Percentiles rank a stretch among this genome's conserved stretches.
phyloP scores from a whole-genome alignment of 768 basidiomycete species.

The Termitomyces sp. region DNA sequence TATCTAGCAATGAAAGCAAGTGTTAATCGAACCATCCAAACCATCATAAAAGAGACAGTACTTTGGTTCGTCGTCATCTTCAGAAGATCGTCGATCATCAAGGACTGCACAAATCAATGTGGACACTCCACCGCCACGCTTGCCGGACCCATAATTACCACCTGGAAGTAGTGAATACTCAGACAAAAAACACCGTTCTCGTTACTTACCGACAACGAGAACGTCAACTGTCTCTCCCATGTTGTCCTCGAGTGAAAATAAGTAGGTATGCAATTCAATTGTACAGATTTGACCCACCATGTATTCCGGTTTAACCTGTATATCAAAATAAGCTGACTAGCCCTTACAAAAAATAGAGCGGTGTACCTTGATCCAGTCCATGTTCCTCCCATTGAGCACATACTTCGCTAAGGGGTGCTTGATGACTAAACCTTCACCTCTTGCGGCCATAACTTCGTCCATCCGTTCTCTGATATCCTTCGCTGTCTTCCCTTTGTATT shows the following conservation, averaged over 20 bases:
- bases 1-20: conserved; percentile 47
- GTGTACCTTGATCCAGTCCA: conserved; percentile 88
- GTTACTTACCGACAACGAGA: conserved; percentile 72
- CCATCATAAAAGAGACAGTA: conserved; percentile 20
- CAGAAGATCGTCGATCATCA: conserved; percentile 59
- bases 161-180: conserved; percentile 36
- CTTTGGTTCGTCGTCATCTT: conserved; percentile 64
- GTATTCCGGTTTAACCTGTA: conserved; percentile 80
- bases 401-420: conserved; percentile 84
- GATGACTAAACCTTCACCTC: conserved; percentile 92
- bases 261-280: neutral
- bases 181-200: neutral
- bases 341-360: neutral
- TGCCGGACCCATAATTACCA: conserved; percentile 85
- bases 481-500: conserved; percentile 71
- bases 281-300: conserved; percentile 46
- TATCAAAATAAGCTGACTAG: neutral
- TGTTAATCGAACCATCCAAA: neutral
- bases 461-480: conserved; percentile 79
- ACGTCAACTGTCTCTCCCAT: conserved; percentile 93
- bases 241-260: conserved; percentile 57
- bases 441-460: conserved; percentile 77
- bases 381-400: conserved; percentile 79
- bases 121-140: conserved; percentile 84
- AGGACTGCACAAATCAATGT: conserved; percentile 86